phyloP scores from a whole-genome alignment of 1,284 basidiomycete species.

The Sporisorium scitamineum region DNA sequence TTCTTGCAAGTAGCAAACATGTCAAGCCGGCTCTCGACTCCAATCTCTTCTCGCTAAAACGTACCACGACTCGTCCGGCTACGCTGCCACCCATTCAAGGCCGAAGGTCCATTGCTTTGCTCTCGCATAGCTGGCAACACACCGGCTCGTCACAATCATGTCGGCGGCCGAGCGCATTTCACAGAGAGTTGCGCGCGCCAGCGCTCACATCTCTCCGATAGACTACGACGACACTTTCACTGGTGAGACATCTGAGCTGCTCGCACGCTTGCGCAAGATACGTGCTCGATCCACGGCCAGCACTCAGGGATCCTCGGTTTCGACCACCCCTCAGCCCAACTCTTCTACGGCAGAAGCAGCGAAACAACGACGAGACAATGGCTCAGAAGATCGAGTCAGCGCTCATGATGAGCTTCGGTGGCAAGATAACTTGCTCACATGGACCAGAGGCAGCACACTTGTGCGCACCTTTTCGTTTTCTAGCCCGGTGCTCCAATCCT shows the following conservation, averaged over 20 bases:
- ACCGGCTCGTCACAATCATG: conserved; percentile 12
- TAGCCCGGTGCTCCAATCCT: conserved; percentile 48
- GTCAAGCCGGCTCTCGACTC: too few species aligned
- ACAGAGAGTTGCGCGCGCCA: conserved; percentile 12
- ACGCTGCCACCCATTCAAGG: neutral
- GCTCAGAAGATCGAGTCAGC: neutral
- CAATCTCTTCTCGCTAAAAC: neutral
- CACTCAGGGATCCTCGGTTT: conserved; percentile 27
- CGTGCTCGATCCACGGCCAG: conserved; percentile 36
- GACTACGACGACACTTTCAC: conserved; percentile 6
- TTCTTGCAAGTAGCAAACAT: neutral
- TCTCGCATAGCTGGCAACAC: neutral
- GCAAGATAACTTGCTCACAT: conserved; percentile 43
- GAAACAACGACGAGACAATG: neutral
- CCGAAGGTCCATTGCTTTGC: neutral
- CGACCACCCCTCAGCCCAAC: neutral
- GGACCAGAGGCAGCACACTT: conserved; percentile 47
- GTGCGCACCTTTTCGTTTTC: conserved; percentile 52
- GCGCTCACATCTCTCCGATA: neutral
- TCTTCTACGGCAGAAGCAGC: neutral
- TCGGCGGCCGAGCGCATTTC: conserved; percentile 35
- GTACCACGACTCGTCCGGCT: too few species aligned
- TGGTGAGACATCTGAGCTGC: conserved; percentile 20
- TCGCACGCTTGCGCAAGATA: conserved; percentile 37
- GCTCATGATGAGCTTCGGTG: conserved; percentile 51